Evolutionary conservation across 495 filamentous ascomycete genomes (phyloP).

Genomic region (Aspergillus indologenus): DNA sequence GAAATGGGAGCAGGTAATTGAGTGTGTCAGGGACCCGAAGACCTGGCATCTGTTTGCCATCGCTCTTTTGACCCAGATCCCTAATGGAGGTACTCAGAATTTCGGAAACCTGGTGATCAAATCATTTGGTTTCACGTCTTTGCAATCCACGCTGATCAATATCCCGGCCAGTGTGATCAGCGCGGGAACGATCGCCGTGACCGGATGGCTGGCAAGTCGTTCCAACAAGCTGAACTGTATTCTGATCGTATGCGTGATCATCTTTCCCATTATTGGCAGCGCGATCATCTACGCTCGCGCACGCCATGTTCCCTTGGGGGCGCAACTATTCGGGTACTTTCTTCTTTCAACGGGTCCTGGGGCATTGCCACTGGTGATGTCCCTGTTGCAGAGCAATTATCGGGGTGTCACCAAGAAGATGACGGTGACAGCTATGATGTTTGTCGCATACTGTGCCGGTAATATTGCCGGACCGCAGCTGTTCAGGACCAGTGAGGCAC

Average conservation of each 20-base stretch:
- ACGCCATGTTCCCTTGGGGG: constrained; percentile 47
- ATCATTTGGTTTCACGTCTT: constrained; percentile 41
- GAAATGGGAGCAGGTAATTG: constrained; percentile 50
- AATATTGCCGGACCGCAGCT: constrained; percentile 44
- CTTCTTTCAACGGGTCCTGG: constrained; percentile 51
- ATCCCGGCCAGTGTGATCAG: constrained; percentile 44
- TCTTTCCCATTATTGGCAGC: constrained; percentile 50
- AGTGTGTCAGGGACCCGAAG: constrained; percentile 54
- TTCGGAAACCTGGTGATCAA: constrained; percentile 45
- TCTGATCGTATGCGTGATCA: constrained; percentile 29
- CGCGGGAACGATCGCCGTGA: constrained; percentile 32
- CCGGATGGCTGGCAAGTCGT: constrained; percentile 38
- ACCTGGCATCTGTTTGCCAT: constrained; percentile 60
- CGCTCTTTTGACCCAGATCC: constrained; percentile 49
- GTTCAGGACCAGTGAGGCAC: constrained; percentile 34
- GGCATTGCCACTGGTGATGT: constrained; percentile 55
- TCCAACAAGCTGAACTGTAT: constrained; percentile 31
- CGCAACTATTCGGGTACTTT: constrained; percentile 58
- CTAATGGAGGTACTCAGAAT: constrained; percentile 45
- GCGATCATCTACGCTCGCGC: constrained; percentile 55
- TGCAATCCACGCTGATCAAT: constrained; percentile 42
- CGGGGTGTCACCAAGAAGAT: constrained; percentile 67
- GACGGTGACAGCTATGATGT: constrained; percentile 42
- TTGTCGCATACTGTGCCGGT: constrained; percentile 40
- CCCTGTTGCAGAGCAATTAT: constrained; percentile 56